Base-by-base conservation (phyloP, 2,329 filamentous ascomycete genomes). In the Nectriaceae sp. region DNA sequence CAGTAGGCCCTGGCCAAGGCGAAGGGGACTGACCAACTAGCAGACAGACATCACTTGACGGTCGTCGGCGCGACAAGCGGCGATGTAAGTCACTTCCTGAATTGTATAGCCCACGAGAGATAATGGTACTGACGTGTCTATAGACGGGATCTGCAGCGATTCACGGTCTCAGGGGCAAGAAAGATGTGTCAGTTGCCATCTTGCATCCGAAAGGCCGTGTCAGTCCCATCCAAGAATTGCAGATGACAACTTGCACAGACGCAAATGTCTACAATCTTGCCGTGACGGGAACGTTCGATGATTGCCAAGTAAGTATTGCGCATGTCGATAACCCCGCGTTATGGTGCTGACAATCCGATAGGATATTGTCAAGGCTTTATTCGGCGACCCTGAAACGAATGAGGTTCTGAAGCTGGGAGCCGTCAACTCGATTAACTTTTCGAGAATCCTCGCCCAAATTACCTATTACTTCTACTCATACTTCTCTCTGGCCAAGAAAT, bases 381-480 rank as follows among this genome's bases (percentile, higher is more conserved):
- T 97, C 66, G 86, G 84, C 54, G 93, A 99, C 62, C 77, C 87
- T 3, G 85, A 91, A 46, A 88, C 89, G 67, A 97, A 97, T 77
- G 75, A 80, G 59, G 84, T 82, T 2, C 83, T 93, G 65, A 90
- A 90, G 58, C 86, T 97, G 36, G 93, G 89, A 33, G 93, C 94
- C 37, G 90, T 97, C 59, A 97, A 97, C 77, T 94, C 89, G 39
- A 97, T 97, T 75, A 97, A 97, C 75, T 97, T 88, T 82, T 89
- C 92, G 2, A 82, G 94, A 61, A 97, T 99, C 60, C 82, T 99
- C 33, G 93, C 94, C 11, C 94, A 99, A 75, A 97, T 96, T 56
- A 90, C 90, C 52, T 97, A 96, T 80, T 99, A 96, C 79, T 96
- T 97, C 77, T 79, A 94, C 71, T 85, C 94, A 11, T 97, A 97